Conservation (phyloP, 768 basidiomycete species). For the Podaxis pistillaris region DNA sequence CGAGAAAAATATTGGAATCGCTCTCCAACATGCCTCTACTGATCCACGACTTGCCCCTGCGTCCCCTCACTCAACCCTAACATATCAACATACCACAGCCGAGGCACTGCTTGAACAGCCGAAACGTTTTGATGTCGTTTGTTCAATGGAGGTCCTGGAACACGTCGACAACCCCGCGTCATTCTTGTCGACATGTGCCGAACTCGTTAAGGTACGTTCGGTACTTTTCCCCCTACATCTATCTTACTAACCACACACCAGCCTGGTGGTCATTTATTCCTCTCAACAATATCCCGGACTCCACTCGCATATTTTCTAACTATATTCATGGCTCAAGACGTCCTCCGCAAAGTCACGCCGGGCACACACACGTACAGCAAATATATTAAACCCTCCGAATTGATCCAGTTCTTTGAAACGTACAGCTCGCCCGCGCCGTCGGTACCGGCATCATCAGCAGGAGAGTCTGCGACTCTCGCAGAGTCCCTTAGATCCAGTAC, state of each 20-base stretch:
- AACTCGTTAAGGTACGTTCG: constrained; percentile 74
- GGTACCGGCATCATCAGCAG: neutral
- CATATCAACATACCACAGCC: constrained; percentile 72
- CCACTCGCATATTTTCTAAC: constrained; percentile 49
- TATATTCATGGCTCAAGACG: constrained; percentile 71
- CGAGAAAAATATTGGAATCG: constrained; percentile 81
- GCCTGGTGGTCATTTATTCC: constrained; percentile 95
- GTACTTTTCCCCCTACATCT: neutral
- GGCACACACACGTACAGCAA: constrained; percentile 94
- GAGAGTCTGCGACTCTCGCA: constrained; percentile 14
- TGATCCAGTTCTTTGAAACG: constrained; percentile 76
- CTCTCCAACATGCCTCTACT: constrained; percentile 73
- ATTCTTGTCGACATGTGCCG: constrained; percentile 80
- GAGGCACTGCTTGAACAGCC: constrained; percentile 68
- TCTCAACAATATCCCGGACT: constrained; percentile 90
- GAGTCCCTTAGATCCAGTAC: constrained; percentile 16
- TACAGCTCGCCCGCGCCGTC: constrained; percentile 35
- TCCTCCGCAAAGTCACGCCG: constrained; percentile 73
- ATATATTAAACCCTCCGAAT: constrained; percentile 84
- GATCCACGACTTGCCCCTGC: constrained; percentile 61
- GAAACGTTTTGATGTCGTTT: constrained; percentile 85
- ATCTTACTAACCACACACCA: constrained; percentile 26
- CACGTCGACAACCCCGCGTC: constrained; percentile 91
- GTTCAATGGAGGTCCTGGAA: constrained; percentile 97
- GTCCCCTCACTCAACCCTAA: constrained; percentile 35